Evolutionary conservation across 768 basidiomycete species (phyloP), one percentile per base, ranked within the genome.

Genomic region (Pholiota microspora): DNA sequence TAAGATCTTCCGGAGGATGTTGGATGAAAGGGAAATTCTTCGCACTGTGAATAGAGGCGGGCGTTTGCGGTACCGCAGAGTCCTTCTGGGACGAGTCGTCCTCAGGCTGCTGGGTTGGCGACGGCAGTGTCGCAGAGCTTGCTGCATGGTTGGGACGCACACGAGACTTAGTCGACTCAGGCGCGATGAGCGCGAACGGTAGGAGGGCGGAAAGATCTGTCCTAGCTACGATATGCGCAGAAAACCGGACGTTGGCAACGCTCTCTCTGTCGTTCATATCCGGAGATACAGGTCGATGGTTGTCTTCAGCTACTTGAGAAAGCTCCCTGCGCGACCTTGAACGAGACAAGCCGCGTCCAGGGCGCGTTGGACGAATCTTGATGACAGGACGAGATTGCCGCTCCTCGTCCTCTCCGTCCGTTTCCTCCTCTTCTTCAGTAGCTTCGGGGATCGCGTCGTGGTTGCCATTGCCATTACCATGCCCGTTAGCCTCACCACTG

Each of bases 131-230:
- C 2, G 70, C 65, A 28, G 64, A 68, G 28, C 69, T 69, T 52
- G 67, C 71, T 24, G 70, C 65, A 21, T 72, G 69, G 15, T 62
- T 46, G 9, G 73, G 70, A 25, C 79, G 76, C 46, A 70, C 68
- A 51, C 73, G 72, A 44, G 73, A 74, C 51, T 72, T 76, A 38
- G 69, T 73, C 31, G 73, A 58, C 70, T 93, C 87, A 2, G 91
- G 92, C 18, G 86, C 78, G 64, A 93, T 87, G 45, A 94, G 71
- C 7, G 89, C 89, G 64, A 93, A 93, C 4, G 91, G 91, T 58
- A 93, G 76, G 18, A 86, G 68, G 10, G 73, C 69, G 24, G 69
- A 73, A 46, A 92, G 71, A 62, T 85, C 82, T 8, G 73, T 73
- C 64, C 82, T 85, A 13, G 86, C 77, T 21, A 92, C 76, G 48